Evolutionary conservation across 306 rosid genomes (phyloP).

Genomic region (Vigna mungo): DNA sequence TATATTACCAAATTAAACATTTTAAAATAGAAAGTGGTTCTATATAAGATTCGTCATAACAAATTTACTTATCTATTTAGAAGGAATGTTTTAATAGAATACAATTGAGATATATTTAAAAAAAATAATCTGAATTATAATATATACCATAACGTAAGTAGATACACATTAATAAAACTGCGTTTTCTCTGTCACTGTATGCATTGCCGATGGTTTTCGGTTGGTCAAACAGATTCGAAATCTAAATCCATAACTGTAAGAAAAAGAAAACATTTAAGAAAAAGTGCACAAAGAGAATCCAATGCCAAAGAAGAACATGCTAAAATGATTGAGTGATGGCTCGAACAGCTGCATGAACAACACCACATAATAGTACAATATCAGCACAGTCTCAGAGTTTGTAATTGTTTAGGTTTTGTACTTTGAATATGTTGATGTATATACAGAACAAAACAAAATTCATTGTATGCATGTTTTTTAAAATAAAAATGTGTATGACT

Average conservation of each 20-base stretch:
- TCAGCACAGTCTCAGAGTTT: conserved; percentile 15
- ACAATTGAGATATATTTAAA: neutral
- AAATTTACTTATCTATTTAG: no score
- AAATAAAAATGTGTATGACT: conserved; percentile 7
- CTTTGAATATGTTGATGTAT: neutral
- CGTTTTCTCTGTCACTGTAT: no score
- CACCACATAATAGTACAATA: conserved; percentile 1
- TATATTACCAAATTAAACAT: no score
- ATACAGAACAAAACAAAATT: conserved; percentile 22
- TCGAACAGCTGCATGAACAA: conserved; percentile 25
- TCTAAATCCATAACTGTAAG: neutral
- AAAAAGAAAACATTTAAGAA: neutral
- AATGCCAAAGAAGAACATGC: conserved; percentile 38
- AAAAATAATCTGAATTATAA: no score
- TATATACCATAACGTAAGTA: no score
- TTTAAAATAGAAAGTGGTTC: no score
- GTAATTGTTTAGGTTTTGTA: conserved; percentile 7
- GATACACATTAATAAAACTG: neutral
- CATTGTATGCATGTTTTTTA: conserved; percentile 4
- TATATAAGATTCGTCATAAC: no score
- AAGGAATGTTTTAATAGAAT: neutral
- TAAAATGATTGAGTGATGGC: conserved; percentile 24
- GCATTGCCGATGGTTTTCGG: no score
- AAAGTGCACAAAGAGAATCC: neutral
- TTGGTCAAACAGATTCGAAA: neutral